Conservation (phyloP, 345 rosid species). For the Populus pruinosa region DNA sequence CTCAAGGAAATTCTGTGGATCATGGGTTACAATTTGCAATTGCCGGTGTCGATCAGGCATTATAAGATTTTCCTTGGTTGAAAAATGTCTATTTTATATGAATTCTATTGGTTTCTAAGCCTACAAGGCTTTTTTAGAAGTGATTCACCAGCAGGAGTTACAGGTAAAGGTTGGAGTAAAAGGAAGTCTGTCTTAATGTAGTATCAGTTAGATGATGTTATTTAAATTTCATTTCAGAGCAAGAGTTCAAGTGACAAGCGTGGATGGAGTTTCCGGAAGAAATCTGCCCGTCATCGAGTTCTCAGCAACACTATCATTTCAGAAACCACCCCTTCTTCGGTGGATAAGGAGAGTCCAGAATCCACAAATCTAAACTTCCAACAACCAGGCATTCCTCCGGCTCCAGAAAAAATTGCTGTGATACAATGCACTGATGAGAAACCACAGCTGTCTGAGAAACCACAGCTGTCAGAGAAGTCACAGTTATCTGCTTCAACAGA, state of each 20-base stretch:
- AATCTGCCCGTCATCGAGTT: slow-evolving; percentile 61
- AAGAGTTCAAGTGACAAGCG: slow-evolving; percentile 46
- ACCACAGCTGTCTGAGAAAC: not conserved
- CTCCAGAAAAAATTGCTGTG: slow-evolving; percentile 33
- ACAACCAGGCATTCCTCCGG: slow-evolving; percentile 23
- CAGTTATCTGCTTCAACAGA: slow-evolving; percentile 20
- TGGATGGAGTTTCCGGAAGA: slow-evolving; percentile 72
- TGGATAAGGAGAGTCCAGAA: slow-evolving; percentile 40
- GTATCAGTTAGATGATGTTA: slow-evolving; percentile 3
- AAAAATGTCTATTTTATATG: not conserved
- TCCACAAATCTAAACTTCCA: slow-evolving; percentile 34
- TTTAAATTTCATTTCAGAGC: slow-evolving; percentile 34
- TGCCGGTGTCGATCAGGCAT: not conserved
- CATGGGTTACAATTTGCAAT: not conserved
- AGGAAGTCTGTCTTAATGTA: not conserved
- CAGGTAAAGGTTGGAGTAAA: not conserved
- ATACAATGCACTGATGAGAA: slow-evolving; percentile 42
- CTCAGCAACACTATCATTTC: slow-evolving; percentile 50
- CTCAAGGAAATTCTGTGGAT: not conserved
- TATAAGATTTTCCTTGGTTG: not conserved
- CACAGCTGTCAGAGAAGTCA: not conserved
- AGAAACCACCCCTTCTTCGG: slow-evolving; percentile 40
- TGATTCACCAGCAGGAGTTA: not conserved
- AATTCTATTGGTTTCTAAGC: not conserved
- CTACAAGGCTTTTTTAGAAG: not conserved